Evolutionary conservation across 2,329 filamentous ascomycete genomes (phyloP).

Genomic region (Setomelanomma holmii): DNA sequence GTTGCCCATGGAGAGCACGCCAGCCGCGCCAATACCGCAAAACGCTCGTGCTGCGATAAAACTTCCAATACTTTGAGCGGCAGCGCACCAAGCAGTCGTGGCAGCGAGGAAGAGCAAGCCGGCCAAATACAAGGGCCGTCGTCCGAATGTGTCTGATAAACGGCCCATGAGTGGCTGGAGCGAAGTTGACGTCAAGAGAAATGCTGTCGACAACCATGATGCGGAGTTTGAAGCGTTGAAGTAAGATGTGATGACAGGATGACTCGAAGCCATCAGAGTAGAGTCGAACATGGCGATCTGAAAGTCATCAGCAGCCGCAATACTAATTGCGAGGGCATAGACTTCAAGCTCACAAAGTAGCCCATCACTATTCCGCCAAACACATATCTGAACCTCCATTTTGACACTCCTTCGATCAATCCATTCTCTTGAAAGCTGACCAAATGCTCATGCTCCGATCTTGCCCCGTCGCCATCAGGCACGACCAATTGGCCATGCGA

Average conservation of each 20-base stretch:
- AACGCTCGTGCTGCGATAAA: slow-evolving; percentile 75
- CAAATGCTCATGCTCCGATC: slow-evolving; percentile 26
- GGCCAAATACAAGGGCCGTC: slow-evolving; percentile 70
- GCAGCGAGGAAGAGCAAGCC: slow-evolving; percentile 68
- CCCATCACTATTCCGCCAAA: slow-evolving; percentile 47
- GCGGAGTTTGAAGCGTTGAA: slow-evolving; percentile 80
- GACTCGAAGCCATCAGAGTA: slow-evolving; percentile 81
- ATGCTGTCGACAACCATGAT: slow-evolving; percentile 83
- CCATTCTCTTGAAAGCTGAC: slow-evolving; percentile 40
- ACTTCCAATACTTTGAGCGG: slow-evolving; percentile 70
- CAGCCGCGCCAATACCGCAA: slow-evolving; percentile 76
- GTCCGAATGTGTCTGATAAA: slow-evolving; percentile 75
- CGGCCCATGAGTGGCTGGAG: slow-evolving; percentile 79
- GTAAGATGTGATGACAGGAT: slow-evolving; percentile 82
- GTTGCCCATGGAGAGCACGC: slow-evolving; percentile 69
- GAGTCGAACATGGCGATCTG: slow-evolving; percentile 68
- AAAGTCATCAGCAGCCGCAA: background rate
- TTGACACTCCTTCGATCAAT: slow-evolving; percentile 41
- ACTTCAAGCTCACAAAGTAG: slow-evolving; percentile 47
- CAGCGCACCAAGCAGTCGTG: slow-evolving; percentile 73
- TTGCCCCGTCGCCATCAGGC: slow-evolving; percentile 27
- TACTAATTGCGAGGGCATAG: too few relatives aligned
- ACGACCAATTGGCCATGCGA: slow-evolving; percentile 34
- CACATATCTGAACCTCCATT: slow-evolving; percentile 45
- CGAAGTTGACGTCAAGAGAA: slow-evolving; percentile 76